phyloP scores from a whole-genome alignment of 73 alveolate species.

The Uronychia setigera region DNA sequence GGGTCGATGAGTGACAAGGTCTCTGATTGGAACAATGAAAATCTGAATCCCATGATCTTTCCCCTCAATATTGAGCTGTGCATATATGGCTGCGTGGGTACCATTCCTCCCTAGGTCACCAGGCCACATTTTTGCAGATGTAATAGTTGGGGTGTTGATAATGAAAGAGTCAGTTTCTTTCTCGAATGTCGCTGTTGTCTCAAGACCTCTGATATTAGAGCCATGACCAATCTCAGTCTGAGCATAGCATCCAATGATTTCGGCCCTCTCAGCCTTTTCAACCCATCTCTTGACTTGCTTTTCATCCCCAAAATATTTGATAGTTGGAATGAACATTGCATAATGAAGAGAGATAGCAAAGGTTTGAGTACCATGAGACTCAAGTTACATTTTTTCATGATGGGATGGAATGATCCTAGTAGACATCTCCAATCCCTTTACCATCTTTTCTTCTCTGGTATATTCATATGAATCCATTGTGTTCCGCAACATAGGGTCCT shows the following conservation, averaged over 20 bases:
- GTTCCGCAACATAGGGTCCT: no score
- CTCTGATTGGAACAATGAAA: constrained; percentile 79
- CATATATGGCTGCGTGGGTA: constrained; percentile 77
- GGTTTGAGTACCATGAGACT: no score
- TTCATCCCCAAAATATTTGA: constrained; percentile 39
- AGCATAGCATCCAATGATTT: constrained; percentile 82
- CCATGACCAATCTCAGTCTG: constrained; percentile 94
- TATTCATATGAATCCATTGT: no score
- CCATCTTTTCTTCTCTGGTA: no score
- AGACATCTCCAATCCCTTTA: no score
- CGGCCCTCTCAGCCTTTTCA: constrained; percentile 4
- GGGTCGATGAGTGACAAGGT: constrained; percentile 63
- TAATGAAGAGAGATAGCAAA: no score
- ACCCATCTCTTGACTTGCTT: constrained; percentile 29
- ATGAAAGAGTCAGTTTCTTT: constrained; percentile 41
- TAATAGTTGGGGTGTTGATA: constrained; percentile 66
- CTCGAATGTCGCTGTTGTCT: constrained; percentile 24
- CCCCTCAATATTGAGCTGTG: constrained; percentile 78
- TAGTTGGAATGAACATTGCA: constrained; percentile 40
- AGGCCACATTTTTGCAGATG: constrained; percentile 88
- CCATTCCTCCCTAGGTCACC: constrained; percentile 82
- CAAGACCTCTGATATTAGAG: constrained; percentile 73
- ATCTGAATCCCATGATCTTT: constrained; percentile 71
- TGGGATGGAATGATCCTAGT: no score
- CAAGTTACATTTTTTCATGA: no score